Evolutionary conservation across 768 basidiomycete species (phyloP).

Genomic region (Amanita polypyramis): DNA sequence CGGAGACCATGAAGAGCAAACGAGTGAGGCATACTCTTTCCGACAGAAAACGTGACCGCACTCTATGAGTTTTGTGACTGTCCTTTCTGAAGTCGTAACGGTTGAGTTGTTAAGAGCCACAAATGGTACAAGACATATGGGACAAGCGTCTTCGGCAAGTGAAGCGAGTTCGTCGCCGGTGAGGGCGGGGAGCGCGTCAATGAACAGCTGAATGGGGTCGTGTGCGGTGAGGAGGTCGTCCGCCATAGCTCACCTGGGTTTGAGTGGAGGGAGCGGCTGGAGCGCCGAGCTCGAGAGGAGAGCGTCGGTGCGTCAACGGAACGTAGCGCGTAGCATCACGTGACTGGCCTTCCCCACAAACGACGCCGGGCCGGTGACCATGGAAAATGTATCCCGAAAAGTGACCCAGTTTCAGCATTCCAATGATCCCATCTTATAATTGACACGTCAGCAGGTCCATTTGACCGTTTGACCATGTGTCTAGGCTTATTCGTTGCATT

Average conservation of each 20-base stretch:
- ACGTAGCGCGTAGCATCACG: not conserved
- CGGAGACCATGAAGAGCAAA: not conserved
- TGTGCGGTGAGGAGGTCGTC: slow-evolving; percentile 11
- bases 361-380: not conserved
- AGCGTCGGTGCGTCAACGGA: not conserved
- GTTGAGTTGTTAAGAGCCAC: slow-evolving; percentile 27
- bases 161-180: slow-evolving; percentile 24
- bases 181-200: slow-evolving; percentile 36
- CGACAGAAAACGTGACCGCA: slow-evolving; percentile 65
- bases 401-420: no score
- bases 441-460: no score
- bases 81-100: slow-evolving; percentile 18
- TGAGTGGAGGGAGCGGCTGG: not conserved
- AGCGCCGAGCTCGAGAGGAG: not conserved
- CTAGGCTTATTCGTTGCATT: no score
- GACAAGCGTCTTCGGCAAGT: slow-evolving; percentile 42
- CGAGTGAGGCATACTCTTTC: slow-evolving; percentile 38
- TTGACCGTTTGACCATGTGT: not conserved
- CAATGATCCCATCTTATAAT: no score
- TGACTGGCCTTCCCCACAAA: no score
- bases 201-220: slow-evolving; percentile 25
- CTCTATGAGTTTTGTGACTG: slow-evolving; percentile 44
- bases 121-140: slow-evolving; percentile 55
- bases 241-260: slow-evolving; percentile 1
- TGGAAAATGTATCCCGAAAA: no score